Evolutionary conservation across 2,329 filamentous ascomycete genomes (phyloP).

Genomic region (Fusarium miscanthi): DNA sequence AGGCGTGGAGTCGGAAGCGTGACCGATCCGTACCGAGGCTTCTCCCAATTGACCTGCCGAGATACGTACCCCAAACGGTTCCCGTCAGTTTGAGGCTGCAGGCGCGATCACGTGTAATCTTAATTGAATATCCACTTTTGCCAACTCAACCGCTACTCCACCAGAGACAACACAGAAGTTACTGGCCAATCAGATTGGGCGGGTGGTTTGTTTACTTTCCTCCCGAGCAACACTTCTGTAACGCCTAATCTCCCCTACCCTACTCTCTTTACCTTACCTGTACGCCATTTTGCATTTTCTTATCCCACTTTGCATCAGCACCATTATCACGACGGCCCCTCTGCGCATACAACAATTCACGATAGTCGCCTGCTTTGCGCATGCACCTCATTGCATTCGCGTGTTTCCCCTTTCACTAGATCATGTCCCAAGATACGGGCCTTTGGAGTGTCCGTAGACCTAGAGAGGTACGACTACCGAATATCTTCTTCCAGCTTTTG

Average conservation of each 20-base stretch:
- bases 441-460: constrained; percentile 92
- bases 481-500: constrained; percentile 32
- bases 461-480: constrained; percentile 73
- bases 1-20: constrained; percentile 45
- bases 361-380: constrained; percentile 17
- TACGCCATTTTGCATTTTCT: constrained; percentile 31
- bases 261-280: constrained; percentile 4
- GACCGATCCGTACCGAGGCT: constrained; percentile 50
- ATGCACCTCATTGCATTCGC: constrained; percentile 32
- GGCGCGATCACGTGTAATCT: constrained; percentile 25
- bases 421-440: constrained; percentile 87
- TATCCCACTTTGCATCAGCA: constrained; percentile 38
- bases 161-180: background rate
- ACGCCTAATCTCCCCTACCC: constrained; percentile 29
- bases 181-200: constrained; percentile 44
- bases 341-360: background rate
- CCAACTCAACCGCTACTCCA: constrained; percentile 29
- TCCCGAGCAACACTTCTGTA: constrained; percentile 51
- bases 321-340: constrained; percentile 11
- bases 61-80: constrained; percentile 31
- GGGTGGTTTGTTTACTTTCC: constrained; percentile 57
- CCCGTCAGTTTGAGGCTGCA: background rate
- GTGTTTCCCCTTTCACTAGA: constrained; percentile 17
- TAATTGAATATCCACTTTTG: constrained; percentile 6
- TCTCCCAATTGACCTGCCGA: constrained; percentile 30